Conservation (phyloP, 2,329 filamentous ascomycete species). For the Fusarium mexicanum region DNA sequence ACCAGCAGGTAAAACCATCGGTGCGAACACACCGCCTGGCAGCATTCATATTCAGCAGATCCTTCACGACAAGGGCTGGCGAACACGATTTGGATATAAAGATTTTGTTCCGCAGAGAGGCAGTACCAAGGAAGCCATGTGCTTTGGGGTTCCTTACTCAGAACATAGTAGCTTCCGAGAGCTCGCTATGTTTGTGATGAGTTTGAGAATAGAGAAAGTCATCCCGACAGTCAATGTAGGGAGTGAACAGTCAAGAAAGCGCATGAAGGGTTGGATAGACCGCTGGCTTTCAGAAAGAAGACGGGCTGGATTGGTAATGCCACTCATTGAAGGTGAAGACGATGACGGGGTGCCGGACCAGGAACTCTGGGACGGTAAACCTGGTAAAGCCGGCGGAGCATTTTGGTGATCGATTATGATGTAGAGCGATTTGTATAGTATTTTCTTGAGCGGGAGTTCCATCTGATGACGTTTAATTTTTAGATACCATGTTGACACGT, state of each 20-base stretch:
- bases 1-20: constrained; percentile 68
- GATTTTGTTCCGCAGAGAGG: constrained; percentile 86
- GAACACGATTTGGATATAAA: constrained; percentile 73
- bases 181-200: constrained; percentile 91
- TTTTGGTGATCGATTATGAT: constrained; percentile 48
- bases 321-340: constrained; percentile 54
- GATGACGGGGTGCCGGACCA: constrained; percentile 42
- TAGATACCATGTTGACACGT: neutral
- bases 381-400: constrained; percentile 50
- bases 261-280: constrained; percentile 74
- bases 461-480: neutral
- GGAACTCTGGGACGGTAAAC: constrained; percentile 53
- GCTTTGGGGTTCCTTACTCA: constrained; percentile 93
- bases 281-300: constrained; percentile 68
- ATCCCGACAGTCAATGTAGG: constrained; percentile 92
- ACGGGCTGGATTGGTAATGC: constrained; percentile 61
- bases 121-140: constrained; percentile 82
- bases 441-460: neutral
- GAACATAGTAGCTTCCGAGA: constrained; percentile 97
- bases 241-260: constrained; percentile 63
- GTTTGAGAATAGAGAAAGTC: constrained; percentile 85
- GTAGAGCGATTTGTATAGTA: neutral
- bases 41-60: constrained; percentile 61
- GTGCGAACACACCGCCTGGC: constrained; percentile 60
- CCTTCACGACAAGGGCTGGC: constrained; percentile 74